phyloP scores from a whole-genome alignment of 2,329 filamentous ascomycete species.

The Ciborinia camelliae region DNA sequence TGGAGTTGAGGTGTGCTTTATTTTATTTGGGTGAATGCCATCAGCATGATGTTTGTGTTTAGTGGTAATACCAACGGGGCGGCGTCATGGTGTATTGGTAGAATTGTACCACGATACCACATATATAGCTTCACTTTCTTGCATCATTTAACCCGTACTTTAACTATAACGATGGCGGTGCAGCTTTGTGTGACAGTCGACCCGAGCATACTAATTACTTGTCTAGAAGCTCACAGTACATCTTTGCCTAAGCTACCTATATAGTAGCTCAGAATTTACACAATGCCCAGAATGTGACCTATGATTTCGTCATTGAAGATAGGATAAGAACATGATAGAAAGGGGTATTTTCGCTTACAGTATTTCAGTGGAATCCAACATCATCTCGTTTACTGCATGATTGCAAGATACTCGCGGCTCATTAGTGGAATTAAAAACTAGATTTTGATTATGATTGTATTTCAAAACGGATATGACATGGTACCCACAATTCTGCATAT shows the following conservation, averaged over 20 bases:
- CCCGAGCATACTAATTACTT: background rate
- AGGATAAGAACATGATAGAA: background rate
- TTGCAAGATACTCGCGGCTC: background rate
- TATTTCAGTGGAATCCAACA: background rate
- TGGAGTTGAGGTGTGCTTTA: background rate
- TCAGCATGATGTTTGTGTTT: slow-evolving; percentile 16
- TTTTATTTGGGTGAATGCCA: slow-evolving; percentile 1
- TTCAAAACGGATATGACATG: background rate
- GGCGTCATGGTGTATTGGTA: slow-evolving; percentile 10
- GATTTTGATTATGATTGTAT: background rate
- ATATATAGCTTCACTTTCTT: slow-evolving; percentile 5
- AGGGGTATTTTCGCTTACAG: slow-evolving; percentile 15
- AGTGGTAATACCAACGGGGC: slow-evolving; percentile 8
- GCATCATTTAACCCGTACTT: background rate
- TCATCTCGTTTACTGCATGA: background rate
- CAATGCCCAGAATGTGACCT: background rate
- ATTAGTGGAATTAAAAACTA: background rate
- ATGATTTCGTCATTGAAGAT: background rate
- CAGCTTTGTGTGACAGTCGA: background rate
- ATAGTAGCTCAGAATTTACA: background rate
- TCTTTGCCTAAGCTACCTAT: background rate
- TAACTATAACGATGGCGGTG: background rate
- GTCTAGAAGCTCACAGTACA: background rate
- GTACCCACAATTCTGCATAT: background rate
- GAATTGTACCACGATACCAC: slow-evolving; percentile 8